Base-by-base conservation (phyloP, 1,284 basidiomycete genomes). In the Albatrellus sp. region DNA sequence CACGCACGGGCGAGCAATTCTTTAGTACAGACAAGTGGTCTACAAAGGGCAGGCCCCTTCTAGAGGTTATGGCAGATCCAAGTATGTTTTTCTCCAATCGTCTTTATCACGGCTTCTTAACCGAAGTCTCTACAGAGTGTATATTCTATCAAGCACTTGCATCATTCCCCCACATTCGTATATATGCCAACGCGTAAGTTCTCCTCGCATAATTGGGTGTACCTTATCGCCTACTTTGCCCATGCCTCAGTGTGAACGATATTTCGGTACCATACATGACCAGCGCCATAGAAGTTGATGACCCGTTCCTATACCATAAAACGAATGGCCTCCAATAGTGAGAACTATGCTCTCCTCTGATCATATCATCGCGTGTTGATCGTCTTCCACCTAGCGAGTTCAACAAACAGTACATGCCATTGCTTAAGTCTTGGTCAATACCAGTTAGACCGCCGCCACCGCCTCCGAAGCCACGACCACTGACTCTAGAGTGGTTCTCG, bases 31-130 rank as follows among this genome's bases (percentile, higher is more conserved):
- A 94, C 60, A 73, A 72, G 48, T 93, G 85, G 73, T 76, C 77
- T 0, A 67, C 70, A 1, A 72, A 70, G 45, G 82, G 80, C 2
- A 67, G 81, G 43, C 77, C 88, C 2, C 60, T 94, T 5, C 59
- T 93, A 16, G 79, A 89, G 48, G 76, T 91, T 47, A 87, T 94
- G 80, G 82, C 86, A 2, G 89, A 93, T 62, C 83, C 86, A 51
- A 69, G 87, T 84, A 54, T 52, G 75, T 60, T 10, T 19, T 38
- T n/a, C n/a, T 11, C 13, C 14, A 19, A 19, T 34, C 7, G 19
- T 14, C 16, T 40, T n/a, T 9, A 28, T 3, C 20, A 24, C 6
- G n/a, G 24, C 37, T 39, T 39, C 24, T 24, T 39, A 8, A 35
- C 9, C 31, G 10, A 19, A 12, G 16, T 8, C 7, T 32, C n/a